Base-by-base conservation (phyloP, 768 basidiomycete species). In the Mrakia gelida region DNA sequence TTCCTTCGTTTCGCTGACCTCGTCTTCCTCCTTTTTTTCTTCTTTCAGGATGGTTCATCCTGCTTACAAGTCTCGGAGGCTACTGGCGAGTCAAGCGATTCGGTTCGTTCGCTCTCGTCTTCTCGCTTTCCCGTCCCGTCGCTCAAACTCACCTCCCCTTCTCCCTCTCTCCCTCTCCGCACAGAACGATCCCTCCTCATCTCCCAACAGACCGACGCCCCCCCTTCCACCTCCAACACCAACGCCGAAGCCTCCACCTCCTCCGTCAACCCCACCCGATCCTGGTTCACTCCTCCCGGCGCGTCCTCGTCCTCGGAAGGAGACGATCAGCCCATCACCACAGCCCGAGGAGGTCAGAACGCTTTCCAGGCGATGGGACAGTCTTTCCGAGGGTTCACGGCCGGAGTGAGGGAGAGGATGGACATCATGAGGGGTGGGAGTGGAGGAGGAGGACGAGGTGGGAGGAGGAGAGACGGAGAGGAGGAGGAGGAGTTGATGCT, bases 11-110 rank as follows among this genome's bases (percentile, higher is more conserved):
- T 21, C 73, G 26, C 13, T 59, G 18, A 68, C 34, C 49, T 52
- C 38, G 38, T 38, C 8, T 28, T 73, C 71, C 3, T 5, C 13
- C 32, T n/a, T 43, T 21, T 13, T 38, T 4, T 26, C 16, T 28
- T 32, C 28, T 28, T 0, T 81, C 95, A 65, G 95, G 78, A 26
- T 97, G 95, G 95, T 94, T 96, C 87, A 86, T 98, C 32, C 87
- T 98, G 45, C 87, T 97, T 49, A 91, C 93, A 0, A 93, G 92
- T 52, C 76, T 92, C 75, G 89, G 94, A 43, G 90, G 92, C 15
- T 97, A 81, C 80, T 85, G 76, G 45, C 68, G 78, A 43, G 78
- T 79, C 45, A 71, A 79, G 26, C 68, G 75, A 28, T 79, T 75
- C 71, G 77, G 73, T 68, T 10, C 54, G 77, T 78, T 16, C 9